Conservation (phyloP, 495 filamentous ascomycete species). For the Aspergillus coremiiformis region DNA sequence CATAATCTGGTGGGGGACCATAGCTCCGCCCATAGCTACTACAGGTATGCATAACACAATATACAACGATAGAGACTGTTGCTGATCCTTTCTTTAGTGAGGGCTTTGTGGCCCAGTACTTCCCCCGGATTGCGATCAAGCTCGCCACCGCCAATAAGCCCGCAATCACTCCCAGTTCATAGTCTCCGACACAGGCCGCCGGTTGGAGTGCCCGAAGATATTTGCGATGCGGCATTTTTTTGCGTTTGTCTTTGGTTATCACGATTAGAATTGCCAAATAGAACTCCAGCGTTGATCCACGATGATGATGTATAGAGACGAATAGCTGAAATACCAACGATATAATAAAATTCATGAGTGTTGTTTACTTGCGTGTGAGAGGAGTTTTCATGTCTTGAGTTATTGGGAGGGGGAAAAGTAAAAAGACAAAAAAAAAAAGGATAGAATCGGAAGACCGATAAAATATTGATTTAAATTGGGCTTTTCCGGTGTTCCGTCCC, state of each 20-base stretch:
- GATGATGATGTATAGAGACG: neutral
- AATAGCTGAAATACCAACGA: neutral
- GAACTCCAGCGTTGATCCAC: neutral
- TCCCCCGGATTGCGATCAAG: constrained; percentile 41
- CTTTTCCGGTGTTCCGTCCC: no score
- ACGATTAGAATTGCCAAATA: neutral
- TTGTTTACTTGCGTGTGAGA: neutral
- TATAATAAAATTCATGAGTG: neutral
- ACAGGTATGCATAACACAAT: constrained; percentile 36
- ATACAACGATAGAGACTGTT: neutral
- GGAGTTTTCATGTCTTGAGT: no score
- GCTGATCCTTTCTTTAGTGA: constrained; percentile 25
- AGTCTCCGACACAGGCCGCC: neutral
- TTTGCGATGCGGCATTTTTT: neutral
- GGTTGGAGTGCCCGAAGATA: neutral
- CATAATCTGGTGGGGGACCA: constrained; percentile 83
- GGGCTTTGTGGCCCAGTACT: constrained; percentile 46
- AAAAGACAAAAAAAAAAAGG: no score
- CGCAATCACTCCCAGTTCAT: neutral
- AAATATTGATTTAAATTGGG: no score
- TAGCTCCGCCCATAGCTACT: constrained; percentile 76
- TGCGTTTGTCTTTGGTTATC: neutral
- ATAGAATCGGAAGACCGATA: no score
- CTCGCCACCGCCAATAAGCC: constrained; percentile 17
- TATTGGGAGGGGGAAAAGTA: no score